Conservation (phyloP, 352 stramenopile species). For the Phytopythium sindhum region DNA sequence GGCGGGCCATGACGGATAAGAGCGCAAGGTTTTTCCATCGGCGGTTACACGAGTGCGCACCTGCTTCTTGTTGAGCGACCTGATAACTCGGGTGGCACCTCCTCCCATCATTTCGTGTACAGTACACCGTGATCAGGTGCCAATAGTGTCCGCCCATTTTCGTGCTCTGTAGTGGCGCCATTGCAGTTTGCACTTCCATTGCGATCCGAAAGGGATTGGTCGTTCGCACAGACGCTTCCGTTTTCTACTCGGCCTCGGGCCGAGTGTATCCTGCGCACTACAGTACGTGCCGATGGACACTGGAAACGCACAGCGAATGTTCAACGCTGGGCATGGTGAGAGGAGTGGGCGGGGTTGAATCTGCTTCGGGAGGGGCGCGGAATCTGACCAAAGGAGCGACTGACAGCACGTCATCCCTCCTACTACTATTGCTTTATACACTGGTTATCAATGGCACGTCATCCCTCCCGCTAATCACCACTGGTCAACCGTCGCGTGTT, state of each 20-base stretch:
- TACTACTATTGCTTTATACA: too few relatives aligned
- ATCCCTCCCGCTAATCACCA: slow-evolving; percentile 6
- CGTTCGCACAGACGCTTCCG: too few relatives aligned
- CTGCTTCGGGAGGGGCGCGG: neutral
- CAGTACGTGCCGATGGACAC: neutral
- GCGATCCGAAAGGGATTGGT: too few relatives aligned
- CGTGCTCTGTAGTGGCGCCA: neutral
- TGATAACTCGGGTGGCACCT: slow-evolving; percentile 6
- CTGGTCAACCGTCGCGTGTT: neutral
- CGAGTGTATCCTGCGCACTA: neutral
- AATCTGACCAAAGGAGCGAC: neutral
- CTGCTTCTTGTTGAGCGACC: slow-evolving; percentile 5
- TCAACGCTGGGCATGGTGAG: neutral
- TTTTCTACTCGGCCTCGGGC: too few relatives aligned
- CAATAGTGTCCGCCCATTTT: neutral
- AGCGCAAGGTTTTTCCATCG: neutral
- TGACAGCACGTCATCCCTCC: slow-evolving; percentile 4
- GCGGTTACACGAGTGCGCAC: neutral
- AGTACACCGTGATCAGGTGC: neutral
- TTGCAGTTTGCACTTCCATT: too few relatives aligned
- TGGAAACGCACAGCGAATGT: neutral
- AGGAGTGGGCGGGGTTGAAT: neutral
- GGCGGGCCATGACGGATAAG: neutral
- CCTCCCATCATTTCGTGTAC: neutral
- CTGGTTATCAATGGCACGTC: slow-evolving; percentile 4